Base-by-base conservation (phyloP, 2,329 filamentous ascomycete genomes). In the Tothia fuscella region DNA sequence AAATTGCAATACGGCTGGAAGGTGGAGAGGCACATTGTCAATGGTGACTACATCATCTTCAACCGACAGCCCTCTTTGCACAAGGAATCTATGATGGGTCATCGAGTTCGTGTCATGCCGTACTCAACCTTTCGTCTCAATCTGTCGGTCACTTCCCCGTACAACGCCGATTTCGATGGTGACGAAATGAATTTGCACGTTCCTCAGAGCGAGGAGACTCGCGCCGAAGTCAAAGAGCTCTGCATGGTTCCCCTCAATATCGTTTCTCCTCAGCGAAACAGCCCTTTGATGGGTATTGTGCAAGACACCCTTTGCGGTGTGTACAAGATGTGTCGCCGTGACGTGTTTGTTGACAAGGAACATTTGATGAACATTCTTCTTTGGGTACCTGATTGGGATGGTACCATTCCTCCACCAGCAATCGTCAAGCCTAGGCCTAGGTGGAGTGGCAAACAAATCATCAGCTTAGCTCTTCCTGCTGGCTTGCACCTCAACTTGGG, bases 111-210 rank as follows among this genome's bases (percentile, higher is more conserved):
- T 46, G 91, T 99, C 47, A 96, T 98, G 88, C 91, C 91, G 3
- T 98, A 94, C 62, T 98, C 91, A 5, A 99, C 91, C 2, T 99
- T 99, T 71, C 81, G 91, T 49, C 74, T 99, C 35, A 99, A 99
- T 56, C 64, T 98, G 51, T 98, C 91, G 0, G 91, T 98, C 56
- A 98, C 93, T 1, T 93, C 88, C 21, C 91, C 91, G 0, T 99
- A 99, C 71, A 99, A 99, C 67, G 91, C 91, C 53, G 91, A 98
- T 83, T 98, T 98, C 66, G 91, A 98, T 57, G 91, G 91, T 66
- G 91, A 98, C 61, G 91, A 99, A 65, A 99, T 99, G 91, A 99
- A 99, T 59, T 77, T 99, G 66, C 91, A 99, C 74, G 93, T 98
- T 40, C 93, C 91, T 3, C 91, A 99, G 57, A 91, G 84, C 28